Evolutionary conservation across 1,284 basidiomycete genomes (phyloP).

Genomic region (Pseudozyma pruni): DNA sequence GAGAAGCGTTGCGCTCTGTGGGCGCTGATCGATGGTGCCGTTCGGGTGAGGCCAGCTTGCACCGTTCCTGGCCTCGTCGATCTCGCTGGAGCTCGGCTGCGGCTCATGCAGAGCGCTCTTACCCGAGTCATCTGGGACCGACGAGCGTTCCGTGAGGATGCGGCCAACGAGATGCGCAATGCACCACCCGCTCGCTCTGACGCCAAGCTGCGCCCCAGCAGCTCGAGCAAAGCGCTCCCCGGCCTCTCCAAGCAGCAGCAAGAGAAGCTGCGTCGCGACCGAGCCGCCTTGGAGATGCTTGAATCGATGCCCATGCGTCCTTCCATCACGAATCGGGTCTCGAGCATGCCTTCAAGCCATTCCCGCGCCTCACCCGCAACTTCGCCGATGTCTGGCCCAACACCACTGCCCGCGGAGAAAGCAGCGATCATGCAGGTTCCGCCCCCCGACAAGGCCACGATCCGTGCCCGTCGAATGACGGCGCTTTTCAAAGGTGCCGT

Average conservation of each 20-base stretch:
- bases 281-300: slow-evolving; percentile 43
- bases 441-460: slow-evolving; percentile 44
- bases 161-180: slow-evolving; percentile 53
- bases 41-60: slow-evolving; percentile 42
- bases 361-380: slow-evolving; percentile 7
- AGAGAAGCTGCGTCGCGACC: slow-evolving; percentile 56
- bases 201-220: slow-evolving; percentile 24
- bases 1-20: slow-evolving; percentile 60
- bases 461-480: slow-evolving; percentile 60
- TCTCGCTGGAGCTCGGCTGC: slow-evolving; percentile 54
- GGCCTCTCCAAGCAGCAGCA: slow-evolving; percentile 52
- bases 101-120: slow-evolving; percentile 52
- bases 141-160: slow-evolving; percentile 57
- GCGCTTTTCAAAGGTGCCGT: slow-evolving; percentile 64
- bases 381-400: slow-evolving; percentile 11
- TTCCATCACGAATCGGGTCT: slow-evolving; percentile 36
- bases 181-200: slow-evolving; percentile 35
- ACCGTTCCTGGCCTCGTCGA: slow-evolving; percentile 43
- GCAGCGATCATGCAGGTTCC: slow-evolving; percentile 17
- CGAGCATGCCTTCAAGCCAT: slow-evolving; percentile 43
- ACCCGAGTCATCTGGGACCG: slow-evolving; percentile 60
- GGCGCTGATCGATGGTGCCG: slow-evolving; percentile 55
- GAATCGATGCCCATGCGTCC: slow-evolving; percentile 27
- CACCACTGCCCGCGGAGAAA: slow-evolving; percentile 11
- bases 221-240: slow-evolving; percentile 44